Percentiles rank a stretch among this genome's conserved stretches.
These are phyloP conservation scores for Penicillium manginii DNA, from an alignment of 495 filamentous ascomycete species.

Conservation along the genomic window DNA sequence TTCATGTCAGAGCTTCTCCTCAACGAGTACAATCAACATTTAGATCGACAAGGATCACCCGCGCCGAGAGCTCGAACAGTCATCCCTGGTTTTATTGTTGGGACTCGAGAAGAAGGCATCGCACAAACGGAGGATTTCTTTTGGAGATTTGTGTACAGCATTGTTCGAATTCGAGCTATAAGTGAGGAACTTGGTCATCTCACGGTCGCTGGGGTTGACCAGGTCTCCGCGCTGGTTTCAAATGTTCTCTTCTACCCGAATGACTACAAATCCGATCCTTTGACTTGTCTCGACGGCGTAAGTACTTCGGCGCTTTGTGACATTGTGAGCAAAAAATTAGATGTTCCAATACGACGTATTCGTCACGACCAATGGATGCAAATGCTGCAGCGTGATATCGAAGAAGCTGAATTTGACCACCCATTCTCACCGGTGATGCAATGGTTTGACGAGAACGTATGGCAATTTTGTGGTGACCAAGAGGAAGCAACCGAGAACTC, in stretches of 20 bases:
- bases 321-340: not conserved
- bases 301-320: not conserved
- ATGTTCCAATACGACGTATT: slow-evolving; percentile 3
- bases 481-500: not conserved
- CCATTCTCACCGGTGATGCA: slow-evolving; percentile 15
- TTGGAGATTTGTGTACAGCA: slow-evolving; percentile 26
- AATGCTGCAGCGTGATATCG: slow-evolving; percentile 4
- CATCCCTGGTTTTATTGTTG: slow-evolving; percentile 34
- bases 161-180: slow-evolving; percentile 5
- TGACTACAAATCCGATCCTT: not conserved
- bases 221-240: slow-evolving; percentile 3
- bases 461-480: slow-evolving; percentile 5
- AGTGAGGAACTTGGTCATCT: slow-evolving; percentile 6
- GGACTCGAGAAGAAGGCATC: slow-evolving; percentile 23
- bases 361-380: slow-evolving; percentile 11
- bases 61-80: slow-evolving; percentile 18
- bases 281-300: not conserved
- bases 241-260: not conserved
- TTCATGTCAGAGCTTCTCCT: slow-evolving; percentile 21
- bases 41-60: not conserved
- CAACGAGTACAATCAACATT: slow-evolving; percentile 9
- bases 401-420: slow-evolving; percentile 3
- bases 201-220: slow-evolving; percentile 17
- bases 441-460: slow-evolving; percentile 17
- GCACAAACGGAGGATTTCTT: slow-evolving; percentile 28